Evolutionary conservation across 2,329 filamentous ascomycete species (phyloP).

Genomic region (Fusarium nurragi): DNA sequence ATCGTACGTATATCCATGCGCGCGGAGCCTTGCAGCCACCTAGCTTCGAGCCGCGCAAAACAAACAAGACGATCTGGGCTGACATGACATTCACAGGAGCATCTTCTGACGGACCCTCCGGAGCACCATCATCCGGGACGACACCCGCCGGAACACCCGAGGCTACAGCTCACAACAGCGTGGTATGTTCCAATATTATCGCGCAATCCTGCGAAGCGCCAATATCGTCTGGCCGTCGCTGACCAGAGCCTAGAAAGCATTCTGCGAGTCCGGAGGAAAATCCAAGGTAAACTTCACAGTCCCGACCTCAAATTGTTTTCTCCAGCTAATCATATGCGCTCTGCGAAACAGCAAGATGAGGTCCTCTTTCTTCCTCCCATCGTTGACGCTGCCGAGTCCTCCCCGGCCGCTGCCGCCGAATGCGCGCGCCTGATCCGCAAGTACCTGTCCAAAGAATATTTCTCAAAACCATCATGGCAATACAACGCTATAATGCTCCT

Average conservation of each 20-base stretch:
- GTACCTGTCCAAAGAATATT: constrained; percentile 79
- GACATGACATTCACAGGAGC: constrained; percentile 20
- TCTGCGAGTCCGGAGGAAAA: constrained; percentile 79
- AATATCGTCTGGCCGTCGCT: constrained; percentile 31
- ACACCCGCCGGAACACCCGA: constrained; percentile 70
- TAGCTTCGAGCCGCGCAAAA: constrained; percentile 3
- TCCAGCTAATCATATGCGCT: constrained; percentile 11
- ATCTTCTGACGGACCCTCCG: constrained; percentile 33
- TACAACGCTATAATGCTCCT: constrained; percentile 98
- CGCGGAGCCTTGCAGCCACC: background rate
- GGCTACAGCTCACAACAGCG: constrained; percentile 69
- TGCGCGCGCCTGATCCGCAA: constrained; percentile 84
- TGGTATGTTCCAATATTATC: constrained; percentile 61
- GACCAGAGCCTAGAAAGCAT: constrained; percentile 67
- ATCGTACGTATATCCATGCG: constrained; percentile 32
- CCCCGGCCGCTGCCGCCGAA: constrained; percentile 82
- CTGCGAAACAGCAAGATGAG: constrained; percentile 75
- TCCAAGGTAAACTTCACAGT: constrained; percentile 56
- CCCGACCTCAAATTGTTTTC: background rate
- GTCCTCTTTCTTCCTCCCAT: constrained; percentile 92
- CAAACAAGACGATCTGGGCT: constrained; percentile 1
- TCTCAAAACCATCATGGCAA: constrained; percentile 73
- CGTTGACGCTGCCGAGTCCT: constrained; percentile 94
- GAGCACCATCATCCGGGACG: constrained; percentile 44
- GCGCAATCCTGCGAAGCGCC: constrained; percentile 5